A percentile compares a stretch with the other conserved stretches of the same genome.
phyloP scores from a whole-genome alignment of 208 protist genomes.

The Naegleria gruberi region DNA sequence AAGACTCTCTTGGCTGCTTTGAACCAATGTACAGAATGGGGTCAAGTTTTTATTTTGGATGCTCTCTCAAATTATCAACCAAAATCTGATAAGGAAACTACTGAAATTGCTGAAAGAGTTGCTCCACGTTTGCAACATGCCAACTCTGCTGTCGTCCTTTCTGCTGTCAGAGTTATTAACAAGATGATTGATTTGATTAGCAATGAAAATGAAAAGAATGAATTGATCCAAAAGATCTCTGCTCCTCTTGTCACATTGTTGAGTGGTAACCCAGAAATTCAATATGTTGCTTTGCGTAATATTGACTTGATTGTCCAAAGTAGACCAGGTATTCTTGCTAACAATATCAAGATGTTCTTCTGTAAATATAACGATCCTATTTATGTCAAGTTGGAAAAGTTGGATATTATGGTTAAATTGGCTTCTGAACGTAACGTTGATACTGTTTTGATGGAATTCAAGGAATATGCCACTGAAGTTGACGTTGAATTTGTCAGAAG shows the following conservation, averaged over 20 bases:
- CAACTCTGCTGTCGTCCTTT: slow-evolving; percentile 96
- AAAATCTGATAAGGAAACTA: slow-evolving; percentile 51
- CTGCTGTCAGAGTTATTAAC: slow-evolving; percentile 84
- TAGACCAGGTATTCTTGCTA: slow-evolving; percentile 68
- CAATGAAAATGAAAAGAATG: slow-evolving; percentile 48
- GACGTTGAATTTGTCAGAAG: slow-evolving; percentile 95
- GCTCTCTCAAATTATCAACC: slow-evolving; percentile 70
- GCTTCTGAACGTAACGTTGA: slow-evolving; percentile 74
- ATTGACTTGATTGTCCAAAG: slow-evolving; percentile 96
- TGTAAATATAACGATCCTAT: slow-evolving; percentile 97
- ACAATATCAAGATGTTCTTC: slow-evolving; percentile 86
- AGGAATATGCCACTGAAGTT: slow-evolving; percentile 89
- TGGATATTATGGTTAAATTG: slow-evolving; percentile 90
- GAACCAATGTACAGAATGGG: slow-evolving; percentile 95
- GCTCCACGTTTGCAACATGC: slow-evolving; percentile 87
- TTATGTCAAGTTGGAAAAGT: slow-evolving; percentile 98
- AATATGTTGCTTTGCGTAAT: slow-evolving; percentile 97
- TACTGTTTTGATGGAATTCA: slow-evolving; percentile 77
- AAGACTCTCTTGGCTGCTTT: slow-evolving; percentile 87
- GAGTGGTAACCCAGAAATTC: slow-evolving; percentile 79
- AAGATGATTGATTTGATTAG: slow-evolving; percentile 53
- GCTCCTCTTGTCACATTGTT: slow-evolving; percentile 81
- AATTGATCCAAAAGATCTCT: slow-evolving; percentile 77
- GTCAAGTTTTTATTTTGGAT: slow-evolving; percentile 95
- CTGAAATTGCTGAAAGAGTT: slow-evolving; percentile 85